A percentile compares a stretch with the other conserved stretches of the same genome.
These are phyloP conservation scores for Garcia nutans DNA, from an alignment of 345 rosid species.

Conservation along the genomic window DNA sequence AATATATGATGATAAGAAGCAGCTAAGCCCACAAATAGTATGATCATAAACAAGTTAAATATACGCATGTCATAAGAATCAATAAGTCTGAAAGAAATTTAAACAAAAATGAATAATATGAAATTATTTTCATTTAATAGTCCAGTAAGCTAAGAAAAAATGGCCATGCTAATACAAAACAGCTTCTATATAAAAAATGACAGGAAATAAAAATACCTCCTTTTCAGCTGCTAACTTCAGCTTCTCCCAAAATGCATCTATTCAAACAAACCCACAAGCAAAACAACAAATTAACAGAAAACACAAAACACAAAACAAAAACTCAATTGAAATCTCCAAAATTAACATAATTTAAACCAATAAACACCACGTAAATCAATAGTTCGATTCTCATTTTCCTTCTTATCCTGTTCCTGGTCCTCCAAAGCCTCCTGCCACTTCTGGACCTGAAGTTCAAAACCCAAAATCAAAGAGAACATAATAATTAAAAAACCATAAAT, in stretches of 20 bases:
- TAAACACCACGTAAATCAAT: constrained; percentile 42
- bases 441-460: constrained; percentile 32
- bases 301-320: not conserved
- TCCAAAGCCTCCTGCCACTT: constrained; percentile 58
- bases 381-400: constrained; percentile 29
- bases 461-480: constrained; percentile 16
- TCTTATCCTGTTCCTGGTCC: constrained; percentile 26
- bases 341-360: not conserved
- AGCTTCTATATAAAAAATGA: not conserved
- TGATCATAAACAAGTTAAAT: too few relatives aligned
- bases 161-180: not conserved
- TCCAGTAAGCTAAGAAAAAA: too few relatives aligned
- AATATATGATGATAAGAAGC: too few relatives aligned
- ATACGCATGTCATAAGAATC: too few relatives aligned
- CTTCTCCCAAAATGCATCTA: constrained; percentile 86
- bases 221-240: constrained; percentile 53
- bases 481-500: not conserved
- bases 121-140: too few relatives aligned
- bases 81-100: too few relatives aligned
- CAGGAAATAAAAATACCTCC: constrained; percentile 47
- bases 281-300: not conserved
- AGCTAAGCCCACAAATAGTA: not conserved
- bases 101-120: too few relatives aligned
- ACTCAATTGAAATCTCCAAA: not conserved
- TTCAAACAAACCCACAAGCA: constrained; percentile 13